Evolutionary conservation across 1,284 basidiomycete species (phyloP), one percentile per base, ranked within the genome.

Genomic region (Kalmanozyma brasiliensis): DNA sequence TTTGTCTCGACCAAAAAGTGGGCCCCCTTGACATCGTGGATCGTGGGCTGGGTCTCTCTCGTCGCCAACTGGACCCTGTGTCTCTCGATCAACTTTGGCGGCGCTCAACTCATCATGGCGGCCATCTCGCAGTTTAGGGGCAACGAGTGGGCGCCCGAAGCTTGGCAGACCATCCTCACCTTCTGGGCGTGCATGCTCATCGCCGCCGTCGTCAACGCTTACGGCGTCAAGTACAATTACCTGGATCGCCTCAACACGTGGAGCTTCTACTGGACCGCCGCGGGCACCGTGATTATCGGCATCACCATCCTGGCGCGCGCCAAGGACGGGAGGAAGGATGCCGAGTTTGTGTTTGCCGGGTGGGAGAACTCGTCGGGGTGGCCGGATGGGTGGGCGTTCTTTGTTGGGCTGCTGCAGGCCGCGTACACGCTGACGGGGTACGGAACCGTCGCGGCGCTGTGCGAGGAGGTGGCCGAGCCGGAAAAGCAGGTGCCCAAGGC

Each of bases 11-110:
- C 81, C 10, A 83, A 80, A 3, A 82, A 82, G 41, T 85, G 84
- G 77, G 81, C 82, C 10, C 78, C 83, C 0, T 70, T 84, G 52
- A 70, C 84, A 10, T 82, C 78, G 26, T 85, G 84, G 73, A 78
- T 85, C 40, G 84, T 84, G 2, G 85, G 85, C 9, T 85, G 84
- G 84, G 74, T 85, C 9, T 83, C 82, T 16, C 74, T 84, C 1
- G 84, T 85, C 6, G 85, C 84, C 34, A 85, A 85, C 67, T 84
- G 84, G 83, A 84, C 84, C 16, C 57, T 67, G 24, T 71, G 71
- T 35, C 81, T 84, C 1, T 85, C 84, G 7, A 85, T 85, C 79
- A 84, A 83, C 41, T 85, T 85, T 59, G 84, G 84, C 3, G 84
- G 84, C 8, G 79, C 83, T 16, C 85, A 85, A 63, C 78, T 85